A percentile compares a stretch with the other conserved stretches of the same genome.
phyloP scores from a whole-genome alignment of 2,329 filamentous ascomycete genomes.

The Fusarium metavorans region DNA sequence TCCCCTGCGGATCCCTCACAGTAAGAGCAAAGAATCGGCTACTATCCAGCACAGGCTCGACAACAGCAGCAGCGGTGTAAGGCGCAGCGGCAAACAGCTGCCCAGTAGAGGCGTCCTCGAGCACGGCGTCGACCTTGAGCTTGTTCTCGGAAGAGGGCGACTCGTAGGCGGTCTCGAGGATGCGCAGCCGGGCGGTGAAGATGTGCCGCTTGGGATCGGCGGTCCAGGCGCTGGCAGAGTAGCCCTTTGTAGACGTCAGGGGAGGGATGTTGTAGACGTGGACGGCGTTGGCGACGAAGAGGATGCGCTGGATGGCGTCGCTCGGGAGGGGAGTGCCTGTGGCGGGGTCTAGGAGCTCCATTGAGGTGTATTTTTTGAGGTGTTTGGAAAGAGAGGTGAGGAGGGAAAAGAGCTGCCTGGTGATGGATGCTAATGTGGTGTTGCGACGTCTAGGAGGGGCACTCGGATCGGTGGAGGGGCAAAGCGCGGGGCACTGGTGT shows the following conservation, averaged over 20 bases:
- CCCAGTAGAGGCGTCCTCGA: conserved; percentile 80
- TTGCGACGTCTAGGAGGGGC: conserved; percentile 8
- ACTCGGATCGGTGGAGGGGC: conserved; percentile 33
- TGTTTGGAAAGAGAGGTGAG: background rate
- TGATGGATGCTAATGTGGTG: background rate
- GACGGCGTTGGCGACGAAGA: conserved; percentile 79
- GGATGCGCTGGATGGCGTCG: conserved; percentile 86
- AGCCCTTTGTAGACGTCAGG: conserved; percentile 80
- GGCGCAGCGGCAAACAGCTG: conserved; percentile 87
- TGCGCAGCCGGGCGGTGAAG: conserved; percentile 84
- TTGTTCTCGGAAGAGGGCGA: conserved; percentile 57
- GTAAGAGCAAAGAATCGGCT: conserved; percentile 87
- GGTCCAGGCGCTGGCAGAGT: conserved; percentile 84
- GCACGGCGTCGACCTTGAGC: conserved; percentile 79
- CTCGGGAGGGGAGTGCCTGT: conserved; percentile 76
- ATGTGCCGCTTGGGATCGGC: conserved; percentile 78
- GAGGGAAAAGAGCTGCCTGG: background rate
- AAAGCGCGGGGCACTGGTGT: conserved; percentile 30
- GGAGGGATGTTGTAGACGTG: conserved; percentile 92
- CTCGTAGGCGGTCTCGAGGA: conserved; percentile 78
- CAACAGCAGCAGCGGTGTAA: conserved; percentile 73
- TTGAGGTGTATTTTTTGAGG: conserved; percentile 45
- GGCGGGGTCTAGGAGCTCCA: conserved; percentile 77
- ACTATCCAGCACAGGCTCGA: conserved; percentile 84
- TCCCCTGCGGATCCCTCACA: conserved; percentile 79